Base-by-base conservation (phyloP, 2,329 filamentous ascomycete species). In the Phialophora expanda region DNA sequence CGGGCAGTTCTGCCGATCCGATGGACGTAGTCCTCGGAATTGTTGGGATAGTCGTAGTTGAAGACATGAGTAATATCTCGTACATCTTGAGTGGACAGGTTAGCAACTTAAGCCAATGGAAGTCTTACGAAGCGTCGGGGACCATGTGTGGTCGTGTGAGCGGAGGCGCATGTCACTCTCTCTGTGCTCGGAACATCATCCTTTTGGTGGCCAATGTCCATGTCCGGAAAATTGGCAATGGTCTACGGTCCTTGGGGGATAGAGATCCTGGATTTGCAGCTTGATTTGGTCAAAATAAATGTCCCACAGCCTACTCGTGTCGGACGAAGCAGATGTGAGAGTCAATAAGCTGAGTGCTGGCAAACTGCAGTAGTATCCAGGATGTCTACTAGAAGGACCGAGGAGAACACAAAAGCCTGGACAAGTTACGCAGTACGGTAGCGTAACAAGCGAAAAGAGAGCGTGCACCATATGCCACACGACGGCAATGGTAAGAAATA, bases 11-110 rank as follows among this genome's bases (percentile, higher is more conserved):
- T 85, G 77, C 87, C 87, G 78, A 89, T 89, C 76, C 87, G 86
- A 78, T 89, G 87, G 77, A 89, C 85, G 75, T 89, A 89, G 75
- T 89, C 87, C 79, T 89, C 87, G 75, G 86, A 88, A 79, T 89
- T 98, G 86, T 98, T 98, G 80, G 94, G 94, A 83, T 98, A 98
- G 81, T 98, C 95, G 91, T 98, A 97, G 89, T 98, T 98, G 84
- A 99, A 87, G 83, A 99, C 95, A 85, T 99, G 95, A 83, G 95
- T 98, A 85, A 99, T 99, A 87, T 99, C 96, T 84, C 93, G 94
- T 85, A 99, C 95, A 90, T 99, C 95, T 98, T 97, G 78, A 83
- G 77, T 44, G 84, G 80, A 83, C 86, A 87, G 86, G 91, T 96
- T 96, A 96, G 92, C 87, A 87, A 79, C 76, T 76, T 61, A 59